A percentile compares a stretch with the other conserved stretches of the same genome.
Evolutionary conservation across 2,329 filamentous ascomycete species (phyloP).

Genomic region (Trichoderma sp.): DNA sequence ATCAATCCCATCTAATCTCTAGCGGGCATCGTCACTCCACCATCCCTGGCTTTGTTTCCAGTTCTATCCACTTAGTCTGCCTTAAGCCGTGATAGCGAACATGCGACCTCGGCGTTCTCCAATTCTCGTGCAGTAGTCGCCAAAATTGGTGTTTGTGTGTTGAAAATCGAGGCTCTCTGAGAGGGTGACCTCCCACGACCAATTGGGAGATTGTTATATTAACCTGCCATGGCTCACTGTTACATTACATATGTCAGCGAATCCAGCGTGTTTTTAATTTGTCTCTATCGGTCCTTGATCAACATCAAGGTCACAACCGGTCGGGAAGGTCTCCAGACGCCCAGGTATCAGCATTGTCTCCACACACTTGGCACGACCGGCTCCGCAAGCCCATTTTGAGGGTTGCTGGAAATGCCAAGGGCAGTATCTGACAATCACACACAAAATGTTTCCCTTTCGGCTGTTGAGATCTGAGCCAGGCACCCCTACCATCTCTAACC

Average conservation of each 20-base stretch:
- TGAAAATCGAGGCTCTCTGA: background rate
- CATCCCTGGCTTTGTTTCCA: background rate
- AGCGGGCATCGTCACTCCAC: slow-evolving; percentile 9
- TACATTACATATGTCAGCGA: background rate
- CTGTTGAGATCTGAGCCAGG: slow-evolving; percentile 17
- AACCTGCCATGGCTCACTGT: background rate
- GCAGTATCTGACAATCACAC: background rate
- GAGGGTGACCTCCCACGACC: background rate
- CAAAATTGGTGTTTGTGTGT: background rate
- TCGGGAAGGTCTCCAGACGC: slow-evolving; percentile 3
- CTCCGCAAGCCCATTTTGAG: background rate
- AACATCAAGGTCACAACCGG: background rate
- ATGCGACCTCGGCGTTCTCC: slow-evolving; percentile 14
- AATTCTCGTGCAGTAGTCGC: background rate
- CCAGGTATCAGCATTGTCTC: background rate
- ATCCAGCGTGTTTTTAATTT: background rate
- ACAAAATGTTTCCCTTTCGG: slow-evolving; percentile 1
- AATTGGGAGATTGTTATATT: background rate
- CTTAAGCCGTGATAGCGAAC: background rate
- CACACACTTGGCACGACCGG: background rate
- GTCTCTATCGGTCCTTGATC: background rate
- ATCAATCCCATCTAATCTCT: slow-evolving; percentile 21
- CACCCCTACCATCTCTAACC: slow-evolving; percentile 9
- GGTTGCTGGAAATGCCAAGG: background rate
- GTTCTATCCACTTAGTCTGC: slow-evolving; percentile 5